Base-by-base conservation (phyloP, 2,329 filamentous ascomycete species). In the Epichloe typhina region DNA sequence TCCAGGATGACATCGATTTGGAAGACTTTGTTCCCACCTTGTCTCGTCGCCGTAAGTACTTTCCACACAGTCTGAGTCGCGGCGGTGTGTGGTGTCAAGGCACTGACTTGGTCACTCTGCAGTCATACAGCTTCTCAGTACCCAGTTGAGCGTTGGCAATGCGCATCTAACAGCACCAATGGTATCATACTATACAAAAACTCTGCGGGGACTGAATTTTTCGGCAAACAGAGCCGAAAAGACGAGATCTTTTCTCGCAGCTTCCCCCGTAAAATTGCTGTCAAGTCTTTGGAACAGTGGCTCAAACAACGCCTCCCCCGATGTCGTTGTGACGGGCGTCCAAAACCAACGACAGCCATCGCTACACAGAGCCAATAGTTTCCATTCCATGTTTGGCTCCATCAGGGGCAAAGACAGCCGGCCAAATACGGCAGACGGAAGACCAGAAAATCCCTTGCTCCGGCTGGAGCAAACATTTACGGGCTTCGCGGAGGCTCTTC, bases 241-340 rank as follows among this genome's bases (percentile, higher is more conserved):
- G 63, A 77, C 80, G 11, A 77, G 77, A 50, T 82, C 81, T 0
- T 86, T 87, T 61, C 76, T 91, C 9, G 82, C 82, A 4, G 79
- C 84, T n/a, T 96, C 90, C 1, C 1, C 90, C 91, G 87, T 94
- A 46, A 97, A 96, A 64, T 75, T 95, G 61, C 73, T 97, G 15
- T 94, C 90, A 0, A 95, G 78, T 61, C 79, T 96, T 50, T 80
- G 94, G 59, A 78, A 80, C 36, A 79, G 80, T 23, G 77, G 75
- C 51, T 75, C 73, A 36, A 74, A 71, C 54, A 69, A 66, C 37
- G 65, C 38, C 21, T 39, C 56, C 2, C 58, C 58, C 9, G 64
- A 65, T 4, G 52, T 59, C 5, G 55, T 56, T 9, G 54, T 60
- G 5, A 45, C 60, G 8, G 55, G 58, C 13, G 57, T 69, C 9